Base-by-base conservation (phyloP, 1,139 yeast genomes). In the Diutina ranongensis region DNA sequence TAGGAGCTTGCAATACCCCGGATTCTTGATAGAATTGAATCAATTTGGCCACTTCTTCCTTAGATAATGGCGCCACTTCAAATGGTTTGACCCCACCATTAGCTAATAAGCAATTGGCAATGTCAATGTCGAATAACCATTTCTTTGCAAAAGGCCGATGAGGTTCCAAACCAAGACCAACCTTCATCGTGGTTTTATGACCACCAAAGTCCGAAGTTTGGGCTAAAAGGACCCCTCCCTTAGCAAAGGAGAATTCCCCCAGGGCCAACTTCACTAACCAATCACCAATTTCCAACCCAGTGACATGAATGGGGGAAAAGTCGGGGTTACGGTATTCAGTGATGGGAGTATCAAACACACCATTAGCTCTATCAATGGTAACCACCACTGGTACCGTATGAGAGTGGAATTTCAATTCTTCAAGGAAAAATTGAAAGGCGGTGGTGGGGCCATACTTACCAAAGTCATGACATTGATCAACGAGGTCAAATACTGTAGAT, bases 291-390 rank as follows among this genome's bases (percentile, higher is more conserved):
- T 84, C 92, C 47, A 89, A 73, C 33, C 81, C 74, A 28, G 72
- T 68, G 49, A 81, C 71, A 55, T 78, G 78, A 48, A 89, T 74
- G 16, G 73, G 74, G 40, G 68, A 61, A 63, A 80, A 79, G 36
- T 76, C 68, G 2, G 74, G 63, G 56, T 80, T 74, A 54, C 76
- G 75, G 65, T 88, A 86, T 45, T 64, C 70, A 9, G 95, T 76
- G 46, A 63, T 61, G 10, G 84, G 71, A 36, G 65, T 58, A 46
- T 79, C 75, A 19, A 80, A 63, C 48, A 87, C 63, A 1, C 80
- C 78, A 50, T 87, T 81, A 56, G 87, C 72, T 58, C 85, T 80
- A 58, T 89, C 97, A 44, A 87, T 68, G 5, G 94, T 71, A 45
- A 87, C 67, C 46, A 80, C 65, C 4, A 87, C 82, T 1, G 95